phyloP scores from a whole-genome alignment of 768 basidiomycete genomes.

The Tricholoma bakamatsutake region DNA sequence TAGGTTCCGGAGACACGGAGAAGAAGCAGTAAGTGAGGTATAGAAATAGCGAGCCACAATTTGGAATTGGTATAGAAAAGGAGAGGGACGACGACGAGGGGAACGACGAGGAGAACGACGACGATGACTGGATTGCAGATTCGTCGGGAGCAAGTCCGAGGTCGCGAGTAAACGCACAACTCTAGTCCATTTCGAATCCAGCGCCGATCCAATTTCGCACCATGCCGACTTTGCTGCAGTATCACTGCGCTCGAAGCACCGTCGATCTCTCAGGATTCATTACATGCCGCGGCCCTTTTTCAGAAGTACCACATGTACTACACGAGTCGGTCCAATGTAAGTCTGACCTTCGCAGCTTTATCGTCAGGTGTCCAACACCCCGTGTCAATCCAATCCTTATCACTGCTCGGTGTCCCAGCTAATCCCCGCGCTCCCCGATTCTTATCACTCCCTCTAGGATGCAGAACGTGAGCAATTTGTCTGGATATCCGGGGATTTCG shows the following conservation, averaged over 20 bases:
- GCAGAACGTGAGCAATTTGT: background rate
- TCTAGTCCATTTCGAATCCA: constrained; percentile 23
- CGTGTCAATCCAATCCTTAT: background rate
- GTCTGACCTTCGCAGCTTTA: background rate
- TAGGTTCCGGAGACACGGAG: constrained; percentile 13
- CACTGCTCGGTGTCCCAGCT: background rate
- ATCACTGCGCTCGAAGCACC: too few species aligned
- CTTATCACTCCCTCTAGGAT: background rate
- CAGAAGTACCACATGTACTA: background rate
- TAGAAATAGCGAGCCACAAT: constrained; percentile 1
- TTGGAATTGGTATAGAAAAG: constrained; percentile 8
- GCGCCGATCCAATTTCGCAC: constrained; percentile 25
- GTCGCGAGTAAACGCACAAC: background rate
- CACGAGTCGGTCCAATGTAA: background rate
- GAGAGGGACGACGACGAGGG: constrained; percentile 16
- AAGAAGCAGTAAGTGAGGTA: constrained; percentile 4
- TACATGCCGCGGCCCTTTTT: constrained; percentile 13
- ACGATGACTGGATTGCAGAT: constrained; percentile 14
- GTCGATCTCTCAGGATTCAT: background rate
- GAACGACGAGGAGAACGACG: constrained; percentile 13
- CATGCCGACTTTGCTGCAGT: background rate
- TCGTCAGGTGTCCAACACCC: background rate
- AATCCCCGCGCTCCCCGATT: background rate
- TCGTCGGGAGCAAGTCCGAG: constrained; percentile 2
- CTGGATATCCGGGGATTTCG: background rate